A percentile compares a stretch with the other conserved stretches of the same genome.
Conservation (phyloP, 805 yeast genomes). For the Wickerhamiella nectarea region DNA sequence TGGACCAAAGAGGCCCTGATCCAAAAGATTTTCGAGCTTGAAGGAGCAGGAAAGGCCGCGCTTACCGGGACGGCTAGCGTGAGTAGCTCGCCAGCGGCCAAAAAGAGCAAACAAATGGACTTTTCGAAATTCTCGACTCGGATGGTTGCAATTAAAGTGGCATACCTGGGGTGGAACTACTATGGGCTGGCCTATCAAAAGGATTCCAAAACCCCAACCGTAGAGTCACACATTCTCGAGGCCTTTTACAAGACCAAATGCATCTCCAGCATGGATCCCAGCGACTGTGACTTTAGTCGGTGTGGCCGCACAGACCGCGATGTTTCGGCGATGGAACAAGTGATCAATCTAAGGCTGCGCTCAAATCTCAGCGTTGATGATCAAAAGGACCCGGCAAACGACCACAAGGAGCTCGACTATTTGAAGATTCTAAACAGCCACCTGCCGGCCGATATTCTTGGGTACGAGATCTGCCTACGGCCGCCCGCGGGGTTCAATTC, state of each 20-base stretch:
- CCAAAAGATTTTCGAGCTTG: slow-evolving; percentile 42
- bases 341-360: slow-evolving; percentile 64
- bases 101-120: slow-evolving; percentile 40
- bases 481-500: slow-evolving; percentile 84
- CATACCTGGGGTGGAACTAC: slow-evolving; percentile 86
- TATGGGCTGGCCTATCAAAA: slow-evolving; percentile 78
- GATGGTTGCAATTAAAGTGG: slow-evolving; percentile 65
- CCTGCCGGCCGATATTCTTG: slow-evolving; percentile 66
- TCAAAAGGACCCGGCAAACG: slow-evolving; percentile 42
- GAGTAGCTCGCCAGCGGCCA: slow-evolving; percentile 11
- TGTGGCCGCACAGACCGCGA: slow-evolving; percentile 95
- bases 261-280: slow-evolving; percentile 42
- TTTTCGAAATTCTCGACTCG: slow-evolving; percentile 50
- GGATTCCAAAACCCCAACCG: slow-evolving; percentile 70
- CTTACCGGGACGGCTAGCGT: neutral
- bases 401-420: slow-evolving; percentile 62
- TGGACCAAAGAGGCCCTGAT: slow-evolving; percentile 62
- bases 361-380: slow-evolving; percentile 53
- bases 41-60: slow-evolving; percentile 21
- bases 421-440: slow-evolving; percentile 58
- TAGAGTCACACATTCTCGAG: slow-evolving; percentile 60
- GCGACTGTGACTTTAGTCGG: slow-evolving; percentile 60
- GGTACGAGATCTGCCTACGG: slow-evolving; percentile 69
- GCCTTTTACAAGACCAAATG: slow-evolving; percentile 58
- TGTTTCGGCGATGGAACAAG: slow-evolving; percentile 96